Evolutionary conservation across 768 basidiomycete genomes (phyloP).

Genomic region (Russula sp.): DNA sequence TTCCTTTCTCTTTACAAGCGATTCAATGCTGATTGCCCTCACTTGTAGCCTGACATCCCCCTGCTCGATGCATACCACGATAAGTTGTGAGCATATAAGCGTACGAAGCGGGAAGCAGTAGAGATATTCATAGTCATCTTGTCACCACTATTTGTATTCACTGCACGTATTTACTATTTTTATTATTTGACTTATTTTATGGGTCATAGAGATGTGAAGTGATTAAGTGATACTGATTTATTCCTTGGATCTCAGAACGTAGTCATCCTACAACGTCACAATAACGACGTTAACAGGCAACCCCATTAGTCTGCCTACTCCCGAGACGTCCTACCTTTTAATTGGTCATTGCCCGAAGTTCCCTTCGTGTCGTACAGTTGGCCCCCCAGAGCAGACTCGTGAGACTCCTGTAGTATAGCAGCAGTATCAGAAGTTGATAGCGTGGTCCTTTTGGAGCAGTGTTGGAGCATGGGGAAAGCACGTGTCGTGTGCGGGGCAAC

Average conservation of each 20-base stretch:
- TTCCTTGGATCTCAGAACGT: neutral
- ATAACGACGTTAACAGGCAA: too few species aligned
- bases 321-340: too few species aligned
- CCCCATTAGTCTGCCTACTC: too few species aligned
- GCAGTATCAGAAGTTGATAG: too few species aligned
- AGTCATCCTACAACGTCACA: too few species aligned
- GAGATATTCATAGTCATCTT: constrained; percentile 21
- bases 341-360: too few species aligned
- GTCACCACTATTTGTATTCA: constrained; percentile 21
- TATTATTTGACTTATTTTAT: neutral
- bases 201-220: neutral
- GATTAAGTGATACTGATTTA: neutral
- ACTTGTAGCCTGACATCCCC: constrained; percentile 76
- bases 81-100: constrained; percentile 60
- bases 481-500: too few species aligned
- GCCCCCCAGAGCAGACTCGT: too few species aligned
- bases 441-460: too few species aligned
- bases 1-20: neutral
- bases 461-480: too few species aligned
- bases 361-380: too few species aligned
- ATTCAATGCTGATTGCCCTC: constrained; percentile 25
- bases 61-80: constrained; percentile 89
- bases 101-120: constrained; percentile 10
- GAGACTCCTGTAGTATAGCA: too few species aligned
- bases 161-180: constrained; percentile 3